phyloP scores from a whole-genome alignment of 1,284 basidiomycete species.

The Puccinia brachypodii region DNA sequence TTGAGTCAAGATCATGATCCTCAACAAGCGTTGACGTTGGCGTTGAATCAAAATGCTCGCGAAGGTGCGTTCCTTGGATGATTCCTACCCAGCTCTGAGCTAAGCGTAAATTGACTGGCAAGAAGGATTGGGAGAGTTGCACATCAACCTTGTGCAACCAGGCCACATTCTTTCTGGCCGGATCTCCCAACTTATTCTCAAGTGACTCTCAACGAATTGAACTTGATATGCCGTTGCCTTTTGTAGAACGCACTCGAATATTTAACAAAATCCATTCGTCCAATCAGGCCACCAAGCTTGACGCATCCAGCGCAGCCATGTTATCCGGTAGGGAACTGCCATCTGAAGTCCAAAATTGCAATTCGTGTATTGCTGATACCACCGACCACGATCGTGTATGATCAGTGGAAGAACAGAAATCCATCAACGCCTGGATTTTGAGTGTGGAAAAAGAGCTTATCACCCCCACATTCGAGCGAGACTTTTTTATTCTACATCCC shows the following conservation, averaged over 20 bases:
- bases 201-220: neutral
- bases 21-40: neutral
- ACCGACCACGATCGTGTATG: neutral
- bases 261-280: neutral
- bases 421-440: neutral
- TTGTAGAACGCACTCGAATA: slow-evolving; percentile 3
- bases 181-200: neutral
- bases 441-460: neutral
- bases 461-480: neutral
- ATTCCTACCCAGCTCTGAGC: neutral
- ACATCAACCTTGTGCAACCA: neutral
- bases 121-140: neutral
- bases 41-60: slow-evolving; percentile 1
- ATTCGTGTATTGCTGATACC: neutral
- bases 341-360: neutral
- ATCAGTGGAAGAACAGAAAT: neutral
- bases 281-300: neutral
- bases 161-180: neutral
- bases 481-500: neutral
- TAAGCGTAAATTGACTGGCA: neutral
- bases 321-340: neutral
- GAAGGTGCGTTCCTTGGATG: neutral
- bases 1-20: neutral
- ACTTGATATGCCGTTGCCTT: neutral
- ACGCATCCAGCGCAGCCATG: neutral